These are phyloP conservation scores for Leucocoprinus sp. DNA, from an alignment of 768 basidiomycete species.

Conservation along the genomic window DNA sequence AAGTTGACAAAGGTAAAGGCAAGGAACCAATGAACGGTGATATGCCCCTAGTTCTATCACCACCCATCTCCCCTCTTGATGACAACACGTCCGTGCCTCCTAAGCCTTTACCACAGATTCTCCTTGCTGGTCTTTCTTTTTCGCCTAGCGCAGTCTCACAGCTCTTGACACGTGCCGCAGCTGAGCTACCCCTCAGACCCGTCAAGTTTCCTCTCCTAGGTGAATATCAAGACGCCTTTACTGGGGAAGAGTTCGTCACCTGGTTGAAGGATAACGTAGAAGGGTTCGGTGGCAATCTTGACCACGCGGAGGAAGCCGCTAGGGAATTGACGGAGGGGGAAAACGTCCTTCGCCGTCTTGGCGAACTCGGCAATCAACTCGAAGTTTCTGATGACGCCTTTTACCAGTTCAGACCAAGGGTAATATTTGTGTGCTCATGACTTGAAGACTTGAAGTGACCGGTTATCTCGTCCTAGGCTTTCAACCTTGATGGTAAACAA, in stretches of 20 bases:
- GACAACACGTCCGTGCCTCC: conserved; percentile 36
- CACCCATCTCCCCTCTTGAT: conserved; percentile 53
- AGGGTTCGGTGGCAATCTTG: conserved; percentile 69
- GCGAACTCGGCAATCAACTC: conserved; percentile 77
- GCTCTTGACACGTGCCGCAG: conserved; percentile 62
- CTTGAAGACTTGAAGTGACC: background rate
- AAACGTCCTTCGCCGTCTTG: conserved; percentile 59
- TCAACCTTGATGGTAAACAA: conserved; percentile 40
- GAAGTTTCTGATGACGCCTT: conserved; percentile 72
- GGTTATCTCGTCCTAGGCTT: conserved; percentile 35
- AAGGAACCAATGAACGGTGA: conserved; percentile 41
- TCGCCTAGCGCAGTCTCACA: conserved; percentile 56
- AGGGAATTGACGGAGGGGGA: conserved; percentile 54
- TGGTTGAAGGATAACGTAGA: conserved; percentile 78
- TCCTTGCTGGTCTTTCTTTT: conserved; percentile 70
- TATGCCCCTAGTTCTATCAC: conserved; percentile 41
- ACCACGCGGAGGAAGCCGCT: conserved; percentile 72
- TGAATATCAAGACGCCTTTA: conserved; percentile 81
- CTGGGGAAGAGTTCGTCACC: conserved; percentile 80
- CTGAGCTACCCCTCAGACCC: conserved; percentile 61
- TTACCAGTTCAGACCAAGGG: conserved; percentile 81
- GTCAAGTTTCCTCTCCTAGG: conserved; percentile 75
- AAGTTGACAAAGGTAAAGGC: conserved; percentile 81
- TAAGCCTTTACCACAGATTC: conserved; percentile 40
- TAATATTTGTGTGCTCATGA: conserved; percentile 24